Conservation (phyloP, 2,329 filamentous ascomycete genomes). For the Colletotrichum somersetense region DNA sequence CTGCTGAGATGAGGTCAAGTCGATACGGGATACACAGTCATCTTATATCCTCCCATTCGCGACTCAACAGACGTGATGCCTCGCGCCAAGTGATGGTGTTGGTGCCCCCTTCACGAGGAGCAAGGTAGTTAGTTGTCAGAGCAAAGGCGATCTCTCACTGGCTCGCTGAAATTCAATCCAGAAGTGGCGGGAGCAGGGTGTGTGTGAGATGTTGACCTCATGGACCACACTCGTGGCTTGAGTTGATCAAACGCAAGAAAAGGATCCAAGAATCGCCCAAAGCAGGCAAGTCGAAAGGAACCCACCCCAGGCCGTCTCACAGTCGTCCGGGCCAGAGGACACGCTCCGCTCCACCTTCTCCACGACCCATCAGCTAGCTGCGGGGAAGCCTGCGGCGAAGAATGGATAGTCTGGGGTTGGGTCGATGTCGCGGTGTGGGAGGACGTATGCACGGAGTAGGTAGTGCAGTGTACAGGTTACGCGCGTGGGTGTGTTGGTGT, state of each 20-base stretch:
- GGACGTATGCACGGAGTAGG: background rate
- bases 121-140: constrained; percentile 7
- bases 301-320: background rate
- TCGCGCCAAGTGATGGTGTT: constrained; percentile 23
- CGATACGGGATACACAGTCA: constrained; percentile 15
- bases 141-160: constrained; percentile 32
- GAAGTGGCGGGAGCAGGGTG: constrained; percentile 23
- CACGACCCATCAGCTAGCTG: constrained; percentile 36
- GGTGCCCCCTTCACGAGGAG: constrained; percentile 15
- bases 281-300: background rate
- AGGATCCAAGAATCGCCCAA: background rate
- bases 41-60: constrained; percentile 26
- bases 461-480: background rate
- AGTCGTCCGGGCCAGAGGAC: constrained; percentile 25
- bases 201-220: constrained; percentile 30
- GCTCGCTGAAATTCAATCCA: constrained; percentile 37
- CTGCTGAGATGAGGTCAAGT: background rate
- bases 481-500: background rate
- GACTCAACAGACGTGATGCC: constrained; percentile 2
- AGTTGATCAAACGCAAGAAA: constrained; percentile 15
- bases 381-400: constrained; percentile 25
- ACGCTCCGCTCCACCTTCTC: constrained; percentile 33
- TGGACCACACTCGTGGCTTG: constrained; percentile 13
- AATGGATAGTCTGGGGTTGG: constrained; percentile 37
- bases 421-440: constrained; percentile 5